phyloP scores from a whole-genome alignment of 768 basidiomycete genomes.

The Astraeus odoratus region DNA sequence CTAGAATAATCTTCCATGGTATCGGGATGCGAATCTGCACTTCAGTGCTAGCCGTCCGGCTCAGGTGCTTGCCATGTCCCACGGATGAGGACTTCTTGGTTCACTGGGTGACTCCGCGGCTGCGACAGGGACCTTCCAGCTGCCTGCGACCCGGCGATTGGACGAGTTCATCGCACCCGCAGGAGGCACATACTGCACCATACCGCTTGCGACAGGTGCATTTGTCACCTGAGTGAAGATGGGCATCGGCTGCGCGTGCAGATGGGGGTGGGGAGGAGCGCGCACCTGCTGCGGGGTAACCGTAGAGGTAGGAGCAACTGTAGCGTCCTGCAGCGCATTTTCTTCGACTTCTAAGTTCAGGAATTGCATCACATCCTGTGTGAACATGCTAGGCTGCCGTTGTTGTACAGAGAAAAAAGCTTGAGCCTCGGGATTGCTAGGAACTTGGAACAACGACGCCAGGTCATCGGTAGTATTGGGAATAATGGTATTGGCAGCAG shows the following conservation, averaged over 20 bases:
- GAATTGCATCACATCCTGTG: constrained; percentile 31
- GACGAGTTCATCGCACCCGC: constrained; percentile 44
- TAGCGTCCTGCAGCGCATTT: constrained; percentile 5
- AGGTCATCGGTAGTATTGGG: constrained; percentile 13
- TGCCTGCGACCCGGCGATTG: constrained; percentile 48
- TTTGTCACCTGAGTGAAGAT: constrained; percentile 25
- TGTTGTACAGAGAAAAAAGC: constrained; percentile 10
- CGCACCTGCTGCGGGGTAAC: constrained; percentile 21
- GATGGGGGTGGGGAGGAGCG: constrained; percentile 9
- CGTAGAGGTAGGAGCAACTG: constrained; percentile 4
- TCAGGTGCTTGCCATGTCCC: constrained; percentile 18
- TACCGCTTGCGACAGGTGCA: constrained; percentile 5
- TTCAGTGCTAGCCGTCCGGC: neutral
- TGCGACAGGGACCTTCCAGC: constrained; percentile 33
- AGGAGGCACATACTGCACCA: constrained; percentile 43
- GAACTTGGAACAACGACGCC: constrained; percentile 14
- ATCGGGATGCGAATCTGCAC: no score
- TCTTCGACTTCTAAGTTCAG: constrained; percentile 30
- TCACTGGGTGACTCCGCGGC: constrained; percentile 21
- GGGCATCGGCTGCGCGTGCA: constrained; percentile 13
- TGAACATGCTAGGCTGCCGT: constrained; percentile 16
- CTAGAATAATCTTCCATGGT: no score
- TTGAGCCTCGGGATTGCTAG: constrained; percentile 9
- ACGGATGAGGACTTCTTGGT: constrained; percentile 23
- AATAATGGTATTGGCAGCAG: constrained; percentile 4